Evolutionary conservation across 768 basidiomycete species (phyloP), one percentile per base, ranked within the genome.

Genomic region (Lepiota venenata): DNA sequence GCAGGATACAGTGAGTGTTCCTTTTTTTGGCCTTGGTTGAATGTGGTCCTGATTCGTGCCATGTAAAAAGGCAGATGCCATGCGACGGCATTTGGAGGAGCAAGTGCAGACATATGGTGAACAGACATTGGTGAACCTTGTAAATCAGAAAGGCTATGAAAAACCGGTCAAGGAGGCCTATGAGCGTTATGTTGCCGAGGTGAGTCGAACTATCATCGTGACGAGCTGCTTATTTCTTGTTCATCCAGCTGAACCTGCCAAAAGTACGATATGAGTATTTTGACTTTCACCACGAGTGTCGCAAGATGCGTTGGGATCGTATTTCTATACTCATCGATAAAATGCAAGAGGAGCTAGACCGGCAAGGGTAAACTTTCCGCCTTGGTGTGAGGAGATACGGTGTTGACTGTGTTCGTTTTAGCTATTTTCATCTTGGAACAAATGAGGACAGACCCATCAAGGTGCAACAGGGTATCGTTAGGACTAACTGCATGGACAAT

Each of bases 401-500:
- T 42, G 22, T 62, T 56, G 5, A 50, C 18, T 20, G 11, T 38
- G 36, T 32, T 2, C 5, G 40, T 27, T 47, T 12, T 45, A 91
- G 93, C 10, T 93, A 91, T 69, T 98, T 93, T 74, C 84, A 87
- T 52, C 69, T 88, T 29, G 81, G 87, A 47, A 66, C 79, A 32
- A 65, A 69, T 11, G 68, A 73, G 21, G 55, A 70, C 4, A 71
- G 73, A 22, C 82, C 83, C 0, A 68, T 82, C 20, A 76, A 73
- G 54, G 69, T 78, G 35, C 97, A 99, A 64, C 75, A 65, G 18
- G 94, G 94, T 16, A 78, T 83, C 44, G 83, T 97, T 40, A 82
- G 97, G 42, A 95, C 94, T 7, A 99, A 98, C 67, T 98, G 97
- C 70, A 97, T 97, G 97, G 96, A 98, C 68, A 89, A 87, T 63